Base-by-base conservation (phyloP, 371 early-diverging fungal species). In the Mortierella sp. region DNA sequence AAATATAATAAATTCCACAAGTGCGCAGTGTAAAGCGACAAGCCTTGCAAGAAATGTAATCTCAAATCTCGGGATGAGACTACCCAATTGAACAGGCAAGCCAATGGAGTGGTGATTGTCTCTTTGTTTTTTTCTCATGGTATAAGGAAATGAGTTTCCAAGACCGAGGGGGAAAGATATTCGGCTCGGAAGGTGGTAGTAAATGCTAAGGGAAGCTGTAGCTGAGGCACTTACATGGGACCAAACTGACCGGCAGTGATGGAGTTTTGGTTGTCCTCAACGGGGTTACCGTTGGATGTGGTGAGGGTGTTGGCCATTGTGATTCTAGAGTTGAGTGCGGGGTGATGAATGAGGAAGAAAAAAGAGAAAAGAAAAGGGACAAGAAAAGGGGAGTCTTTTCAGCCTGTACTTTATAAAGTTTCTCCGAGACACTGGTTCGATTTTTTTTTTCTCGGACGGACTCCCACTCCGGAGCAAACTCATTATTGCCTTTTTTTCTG, bases 241-340 rank as follows among this genome's bases (percentile, higher is more conserved):
- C 91, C 91, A 63, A 66, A 69, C 58, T 68, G 70, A 47, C 91
- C 91, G 55, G 88, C 88, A 47, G 90, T 89, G 75, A 86, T 67
- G 66, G 89, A 86, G 70, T 89, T 88, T 82, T 89, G 89, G 85
- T 90, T 90, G 73, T 90, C 81, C 66, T 86, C 85, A 31, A 91
- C 88, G 53, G 90, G 91, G 79, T 69, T 78, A 22, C 79, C 79
- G 72, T 78, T 79, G 71, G 74, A 70, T 61, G 80, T 79, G 62
- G 80, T 79, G n/a, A 79, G 73, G 23, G 66, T 70, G 65, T 67
- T 74, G 43, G 64, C 65, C 69, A 67, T 73, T 70, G 45, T 49
- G 66, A 49, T 51, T 65, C 19, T 51, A 19, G 43, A 62, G 67
- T 28, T 55, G 58, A 40, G 40, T 22, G 34, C 45, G 32, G 54